phyloP scores from a whole-genome alignment of 2,329 filamentous ascomycete genomes.

The Colletotrichum sp. region DNA sequence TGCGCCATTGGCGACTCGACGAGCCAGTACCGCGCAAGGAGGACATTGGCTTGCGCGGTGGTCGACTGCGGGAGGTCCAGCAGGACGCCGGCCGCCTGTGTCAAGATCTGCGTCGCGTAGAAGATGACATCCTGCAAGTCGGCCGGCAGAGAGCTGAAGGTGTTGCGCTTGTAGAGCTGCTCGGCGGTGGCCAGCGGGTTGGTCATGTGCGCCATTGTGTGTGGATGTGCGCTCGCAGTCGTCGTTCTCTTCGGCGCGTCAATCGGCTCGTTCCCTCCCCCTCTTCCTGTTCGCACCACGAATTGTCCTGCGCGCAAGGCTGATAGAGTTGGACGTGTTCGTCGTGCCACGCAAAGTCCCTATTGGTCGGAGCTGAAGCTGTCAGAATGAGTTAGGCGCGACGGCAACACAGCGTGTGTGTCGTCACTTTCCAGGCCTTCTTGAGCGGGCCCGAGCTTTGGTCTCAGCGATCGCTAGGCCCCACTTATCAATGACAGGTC shows the following conservation, averaged over 20 bases:
- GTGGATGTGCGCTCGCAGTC: neutral
- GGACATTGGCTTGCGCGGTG: constrained; percentile 83
- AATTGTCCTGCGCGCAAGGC: neutral
- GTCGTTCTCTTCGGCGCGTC: neutral
- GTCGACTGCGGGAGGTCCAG: constrained; percentile 85
- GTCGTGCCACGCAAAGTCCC: neutral
- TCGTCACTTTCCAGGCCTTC: constrained; percentile 4
- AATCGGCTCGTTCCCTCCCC: neutral
- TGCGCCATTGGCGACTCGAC: constrained; percentile 57
- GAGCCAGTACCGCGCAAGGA: constrained; percentile 83
- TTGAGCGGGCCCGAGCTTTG: constrained; percentile 4
- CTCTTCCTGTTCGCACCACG: neutral
- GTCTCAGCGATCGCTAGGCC: neutral
- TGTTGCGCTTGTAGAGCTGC: constrained; percentile 66
- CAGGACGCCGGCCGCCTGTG: constrained; percentile 80
- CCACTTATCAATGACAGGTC: neutral
- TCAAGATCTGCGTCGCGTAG: constrained; percentile 74
- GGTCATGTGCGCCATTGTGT: constrained; percentile 33
- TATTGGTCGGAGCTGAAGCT: constrained; percentile 14
- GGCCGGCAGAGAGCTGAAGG: constrained; percentile 63
- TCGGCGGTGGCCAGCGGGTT: constrained; percentile 77
- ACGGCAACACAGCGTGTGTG: neutral
- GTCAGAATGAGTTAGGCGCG: constrained; percentile 4
- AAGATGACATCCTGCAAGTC: constrained; percentile 77
- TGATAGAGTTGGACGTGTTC: neutral